Evolutionary conservation across 208 protist species (phyloP).

Genomic region (Jaenimonas drosophilae): DNA sequence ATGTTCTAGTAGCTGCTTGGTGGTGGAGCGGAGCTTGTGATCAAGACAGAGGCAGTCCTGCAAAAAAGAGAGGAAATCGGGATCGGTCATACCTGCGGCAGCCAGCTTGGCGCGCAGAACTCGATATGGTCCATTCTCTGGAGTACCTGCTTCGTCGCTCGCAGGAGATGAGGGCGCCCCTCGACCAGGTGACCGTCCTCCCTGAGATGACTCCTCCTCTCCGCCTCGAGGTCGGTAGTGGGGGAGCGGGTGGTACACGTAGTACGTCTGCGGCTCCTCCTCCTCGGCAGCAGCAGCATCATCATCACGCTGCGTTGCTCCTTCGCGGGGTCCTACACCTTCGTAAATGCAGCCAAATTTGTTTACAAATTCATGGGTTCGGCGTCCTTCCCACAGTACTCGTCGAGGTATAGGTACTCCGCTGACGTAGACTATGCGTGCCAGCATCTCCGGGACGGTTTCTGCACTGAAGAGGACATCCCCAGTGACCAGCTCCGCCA

Average conservation of each 20-base stretch:
- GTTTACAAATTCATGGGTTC: constrained; percentile 85
- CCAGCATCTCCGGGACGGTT: constrained; percentile 91
- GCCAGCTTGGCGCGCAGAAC: constrained; percentile 71
- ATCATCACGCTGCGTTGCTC: constrained; percentile 13
- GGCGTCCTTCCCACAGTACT: constrained; percentile 83
- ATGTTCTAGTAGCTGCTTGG: constrained; percentile 67
- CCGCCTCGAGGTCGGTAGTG: constrained; percentile 4
- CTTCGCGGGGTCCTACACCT: constrained; percentile 17
- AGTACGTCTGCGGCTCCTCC: constrained; percentile 49
- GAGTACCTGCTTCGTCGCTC: neutral
- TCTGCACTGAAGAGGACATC: constrained; percentile 93
- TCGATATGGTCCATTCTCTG: constrained; percentile 27
- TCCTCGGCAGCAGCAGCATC: constrained; percentile 9
- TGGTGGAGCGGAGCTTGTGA: constrained; percentile 70
- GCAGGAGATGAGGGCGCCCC: constrained; percentile 7
- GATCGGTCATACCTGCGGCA: constrained; percentile 50
- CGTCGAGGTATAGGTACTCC: constrained; percentile 73
- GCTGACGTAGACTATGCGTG: constrained; percentile 85
- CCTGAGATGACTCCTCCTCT: too few relatives aligned
- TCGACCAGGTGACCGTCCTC: constrained; percentile 51
- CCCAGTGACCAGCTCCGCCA: constrained; percentile 91
- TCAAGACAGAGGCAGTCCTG: constrained; percentile 79
- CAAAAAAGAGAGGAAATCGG: constrained; percentile 84
- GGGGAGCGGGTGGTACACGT: constrained; percentile 66
- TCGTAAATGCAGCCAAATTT: constrained; percentile 86